These are phyloP conservation scores for Leptosphaerulina australis DNA, from an alignment of 2,329 filamentous ascomycete species.

Conservation along the genomic window DNA sequence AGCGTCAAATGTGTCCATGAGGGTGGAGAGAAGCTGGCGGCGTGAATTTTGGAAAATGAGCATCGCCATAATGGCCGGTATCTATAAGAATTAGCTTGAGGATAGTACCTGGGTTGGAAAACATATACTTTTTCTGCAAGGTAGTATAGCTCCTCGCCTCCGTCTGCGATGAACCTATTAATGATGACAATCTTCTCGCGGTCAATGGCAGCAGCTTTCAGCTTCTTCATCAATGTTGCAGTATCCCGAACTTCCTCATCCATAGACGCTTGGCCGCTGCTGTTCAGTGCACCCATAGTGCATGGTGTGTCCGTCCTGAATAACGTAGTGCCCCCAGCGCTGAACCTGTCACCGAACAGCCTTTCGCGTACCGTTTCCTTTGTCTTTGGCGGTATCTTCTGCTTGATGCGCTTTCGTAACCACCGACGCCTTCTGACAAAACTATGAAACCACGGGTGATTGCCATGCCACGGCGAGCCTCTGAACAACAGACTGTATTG, in stretches of 20 bases:
- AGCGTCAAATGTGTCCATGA: constrained; percentile 65
- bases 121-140: constrained; percentile 65
- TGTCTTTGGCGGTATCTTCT: constrained; percentile 50
- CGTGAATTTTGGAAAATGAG: constrained; percentile 91
- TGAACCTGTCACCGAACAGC: constrained; percentile 48
- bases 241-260: constrained; percentile 68
- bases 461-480: constrained; percentile 75
- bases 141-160: constrained; percentile 72
- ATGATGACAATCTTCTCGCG: constrained; percentile 88
- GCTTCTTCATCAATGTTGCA: constrained; percentile 68
- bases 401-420: constrained; percentile 79
- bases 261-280: constrained; percentile 41
- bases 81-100: constrained; percentile 31
- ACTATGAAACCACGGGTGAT: constrained; percentile 88
- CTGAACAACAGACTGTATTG: constrained; percentile 90
- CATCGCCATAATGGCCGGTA: constrained; percentile 59
- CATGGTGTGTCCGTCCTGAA: constrained; percentile 46
- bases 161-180: constrained; percentile 79
- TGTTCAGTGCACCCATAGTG: constrained; percentile 51
- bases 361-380: constrained; percentile 41
- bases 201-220: constrained; percentile 78
- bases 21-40: constrained; percentile 71
- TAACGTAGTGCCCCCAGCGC: constrained; percentile 47
- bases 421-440: constrained; percentile 91
- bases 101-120: not conserved